Evolutionary conservation across 371 early-diverging fungal species (phyloP), one percentile per base, ranked within the genome.

Genomic region (Sporodiniella umbellata): DNA sequence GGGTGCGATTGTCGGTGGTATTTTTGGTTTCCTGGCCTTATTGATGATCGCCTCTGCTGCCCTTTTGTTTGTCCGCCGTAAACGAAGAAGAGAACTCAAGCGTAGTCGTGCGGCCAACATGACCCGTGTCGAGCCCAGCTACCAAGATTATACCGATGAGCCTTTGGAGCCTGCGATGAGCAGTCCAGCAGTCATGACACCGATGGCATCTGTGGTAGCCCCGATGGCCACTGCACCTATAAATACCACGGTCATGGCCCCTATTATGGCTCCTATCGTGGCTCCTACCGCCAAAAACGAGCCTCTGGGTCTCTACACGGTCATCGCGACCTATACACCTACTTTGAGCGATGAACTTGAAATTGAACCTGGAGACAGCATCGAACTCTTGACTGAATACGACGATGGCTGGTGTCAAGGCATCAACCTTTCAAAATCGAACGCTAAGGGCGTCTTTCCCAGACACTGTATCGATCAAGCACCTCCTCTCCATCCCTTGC

Each of bases 321-420:
- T 79, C 0, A 56, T 72, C 7, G 57, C 71, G 12, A 73, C 70
- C 4, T 84, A 72, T 55, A 67, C 66, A n/a, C 84, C 84, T 7
- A 72, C 72, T 4, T 28, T 81, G 42, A 66, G 68, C 18, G 84
- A 84, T 55, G 84, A 84, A 50, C 58, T 84, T 40, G 78, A 79
- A 37, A 61, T 84, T 12, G 62, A 70, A 2, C 48, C 60, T 8
- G 84, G 84, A 18, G 84, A 84, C 17, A 60, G 71, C 10, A 66
- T 84, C 10, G 66, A 75, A n/a, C 58, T 84, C 12, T 45, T 79
- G 38, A 66, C 68, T 8, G 80, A 79, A 48, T 83, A 73, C 31
- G 83, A 83, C 49, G 83, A 83, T 57, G 83, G 83, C 0, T 83
- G 83, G 83, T 72, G 72, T 24, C 60, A 72, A 50, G 80, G 80